Evolutionary conservation across 352 stramenopile genomes (phyloP).

Genomic region (Salisapilia sapeloensis): DNA sequence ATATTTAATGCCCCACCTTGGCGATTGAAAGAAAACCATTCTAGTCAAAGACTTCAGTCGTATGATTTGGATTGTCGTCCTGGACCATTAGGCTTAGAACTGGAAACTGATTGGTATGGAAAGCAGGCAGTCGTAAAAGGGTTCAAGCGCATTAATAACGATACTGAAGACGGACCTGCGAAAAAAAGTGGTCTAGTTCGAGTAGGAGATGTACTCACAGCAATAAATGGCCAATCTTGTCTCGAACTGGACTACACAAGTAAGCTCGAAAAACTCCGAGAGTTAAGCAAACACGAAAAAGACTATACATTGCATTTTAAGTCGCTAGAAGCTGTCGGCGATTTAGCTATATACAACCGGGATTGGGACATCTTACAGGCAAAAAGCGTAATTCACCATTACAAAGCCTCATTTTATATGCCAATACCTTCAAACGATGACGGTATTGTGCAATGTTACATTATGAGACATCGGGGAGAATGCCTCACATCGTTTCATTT

Average conservation of each 20-base stretch:
- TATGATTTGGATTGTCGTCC: conserved; percentile 51
- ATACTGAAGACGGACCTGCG: conserved; percentile 24
- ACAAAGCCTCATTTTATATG: conserved; percentile 65
- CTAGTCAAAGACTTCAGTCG: conserved; percentile 8
- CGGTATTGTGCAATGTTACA: conserved; percentile 37
- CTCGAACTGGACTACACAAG: conserved; percentile 49
- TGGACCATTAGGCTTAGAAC: conserved; percentile 39
- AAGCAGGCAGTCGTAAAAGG: conserved; percentile 55
- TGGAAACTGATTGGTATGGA: conserved; percentile 63
- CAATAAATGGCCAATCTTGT: conserved; percentile 51
- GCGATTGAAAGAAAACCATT: not conserved
- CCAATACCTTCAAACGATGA: conserved; percentile 7
- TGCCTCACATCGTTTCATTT: conserved; percentile 78
- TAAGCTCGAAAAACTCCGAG: conserved; percentile 23
- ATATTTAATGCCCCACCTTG: not conserved
- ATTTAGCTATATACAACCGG: conserved; percentile 45
- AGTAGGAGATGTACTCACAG: conserved; percentile 50
- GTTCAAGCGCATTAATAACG: conserved; percentile 25
- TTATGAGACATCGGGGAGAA: conserved; percentile 50
- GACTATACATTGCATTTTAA: conserved; percentile 57
- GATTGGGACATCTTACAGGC: conserved; percentile 45
- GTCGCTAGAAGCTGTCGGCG: conserved; percentile 36
- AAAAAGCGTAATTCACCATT: conserved; percentile 55
- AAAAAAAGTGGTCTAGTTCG: conserved; percentile 44
- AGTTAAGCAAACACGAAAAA: conserved; percentile 11